Evolutionary conservation across 805 yeast genomes (phyloP).

Genomic region (Starmerella potacharoeniae): DNA sequence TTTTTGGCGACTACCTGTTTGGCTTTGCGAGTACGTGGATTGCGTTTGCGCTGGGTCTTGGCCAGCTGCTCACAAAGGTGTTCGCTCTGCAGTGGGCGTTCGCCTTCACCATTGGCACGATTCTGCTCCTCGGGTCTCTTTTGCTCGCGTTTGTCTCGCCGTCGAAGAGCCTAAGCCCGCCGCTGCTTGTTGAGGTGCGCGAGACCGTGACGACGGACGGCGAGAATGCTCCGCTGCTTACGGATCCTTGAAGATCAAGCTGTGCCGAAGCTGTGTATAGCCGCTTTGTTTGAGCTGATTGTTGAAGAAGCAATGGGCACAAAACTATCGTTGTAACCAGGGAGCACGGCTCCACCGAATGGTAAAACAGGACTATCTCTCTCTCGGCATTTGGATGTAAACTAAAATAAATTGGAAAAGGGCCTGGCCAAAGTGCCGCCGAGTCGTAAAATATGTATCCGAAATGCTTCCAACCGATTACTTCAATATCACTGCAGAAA

Average conservation of each 20-base stretch:
- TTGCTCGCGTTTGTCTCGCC: conserved; percentile 30
- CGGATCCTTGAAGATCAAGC: conserved; percentile 10
- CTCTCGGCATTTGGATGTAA: no score
- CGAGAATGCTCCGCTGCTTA: conserved; percentile 21
- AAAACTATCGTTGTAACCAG: no score
- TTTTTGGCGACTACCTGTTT: conserved; percentile 60
- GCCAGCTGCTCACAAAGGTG: conserved; percentile 55
- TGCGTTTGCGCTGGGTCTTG: conserved; percentile 54
- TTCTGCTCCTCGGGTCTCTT: conserved; percentile 42
- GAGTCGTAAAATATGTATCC: no score
- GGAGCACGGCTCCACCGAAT: no score
- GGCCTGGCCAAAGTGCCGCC: no score
- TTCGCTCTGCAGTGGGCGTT: conserved; percentile 81
- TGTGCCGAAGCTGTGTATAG: no score
- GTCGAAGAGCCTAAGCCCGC: conserved; percentile 6
- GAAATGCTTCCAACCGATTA: neutral
- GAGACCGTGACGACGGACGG: neutral
- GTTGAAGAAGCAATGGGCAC: no score
- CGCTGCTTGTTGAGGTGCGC: conserved; percentile 9
- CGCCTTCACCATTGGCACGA: conserved; percentile 54
- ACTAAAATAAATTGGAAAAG: no score
- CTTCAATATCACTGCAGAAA: neutral
- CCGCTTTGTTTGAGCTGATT: no score
- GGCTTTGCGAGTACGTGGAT: conserved; percentile 50
- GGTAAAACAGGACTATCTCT: no score